phyloP scores from a whole-genome alignment of 2,329 filamentous ascomycete species.

The Apiospora hydei region DNA sequence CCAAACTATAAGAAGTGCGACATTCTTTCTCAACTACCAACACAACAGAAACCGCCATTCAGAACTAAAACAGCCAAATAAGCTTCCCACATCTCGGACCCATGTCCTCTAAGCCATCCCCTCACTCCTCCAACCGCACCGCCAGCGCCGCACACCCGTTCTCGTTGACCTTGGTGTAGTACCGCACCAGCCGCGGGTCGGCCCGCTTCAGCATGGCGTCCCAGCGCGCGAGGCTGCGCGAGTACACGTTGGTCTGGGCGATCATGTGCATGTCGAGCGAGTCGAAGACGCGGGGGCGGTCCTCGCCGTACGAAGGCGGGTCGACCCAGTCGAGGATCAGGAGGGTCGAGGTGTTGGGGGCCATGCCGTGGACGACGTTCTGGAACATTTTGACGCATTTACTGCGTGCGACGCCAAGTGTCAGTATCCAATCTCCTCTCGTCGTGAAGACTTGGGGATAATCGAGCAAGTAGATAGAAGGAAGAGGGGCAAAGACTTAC shows the following conservation, averaged over 20 bases:
- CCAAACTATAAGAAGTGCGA: no score
- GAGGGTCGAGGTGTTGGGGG: neutral
- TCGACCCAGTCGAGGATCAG: slow-evolving; percentile 13
- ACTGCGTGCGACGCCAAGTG: neutral
- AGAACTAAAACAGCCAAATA: no score
- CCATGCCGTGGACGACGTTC: slow-evolving; percentile 4
- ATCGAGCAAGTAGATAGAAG: no score
- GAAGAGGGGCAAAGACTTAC: neutral
- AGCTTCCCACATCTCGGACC: no score
- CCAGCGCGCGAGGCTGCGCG: neutral
- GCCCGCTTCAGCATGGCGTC: neutral
- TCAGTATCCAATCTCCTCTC: no score
- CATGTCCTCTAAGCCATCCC: no score
- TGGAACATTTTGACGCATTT: neutral
- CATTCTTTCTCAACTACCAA: no score
- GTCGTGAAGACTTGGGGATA: no score
- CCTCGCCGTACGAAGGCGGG: neutral
- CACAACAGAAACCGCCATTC: no score
- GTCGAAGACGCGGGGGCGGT: slow-evolving; percentile 9
- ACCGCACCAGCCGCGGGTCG: neutral
- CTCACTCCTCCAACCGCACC: neutral
- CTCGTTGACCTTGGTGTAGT: neutral
- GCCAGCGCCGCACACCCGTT: neutral
- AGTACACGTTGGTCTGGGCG: neutral
- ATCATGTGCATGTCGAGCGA: slow-evolving; percentile 16